Conservation (phyloP, 1,284 basidiomycete species). For the Ceratobasidium sp. region DNA sequence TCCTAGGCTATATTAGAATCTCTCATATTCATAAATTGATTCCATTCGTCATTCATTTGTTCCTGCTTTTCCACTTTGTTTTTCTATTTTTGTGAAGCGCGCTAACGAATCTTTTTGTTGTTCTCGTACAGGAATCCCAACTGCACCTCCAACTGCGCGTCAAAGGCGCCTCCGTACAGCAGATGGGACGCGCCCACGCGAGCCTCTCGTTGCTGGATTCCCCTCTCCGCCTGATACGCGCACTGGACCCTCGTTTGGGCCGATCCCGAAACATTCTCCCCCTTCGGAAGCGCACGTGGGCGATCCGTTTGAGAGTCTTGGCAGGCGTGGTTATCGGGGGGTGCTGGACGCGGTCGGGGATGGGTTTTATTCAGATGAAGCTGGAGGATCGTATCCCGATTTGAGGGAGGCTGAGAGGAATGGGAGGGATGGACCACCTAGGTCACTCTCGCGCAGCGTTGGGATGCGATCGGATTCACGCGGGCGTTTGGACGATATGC, state of each 20-base stretch:
- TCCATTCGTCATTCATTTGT: background rate
- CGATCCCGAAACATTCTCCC: constrained; percentile 20
- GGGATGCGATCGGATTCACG: background rate
- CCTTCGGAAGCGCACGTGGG: constrained; percentile 13
- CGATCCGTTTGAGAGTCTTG: constrained; percentile 23
- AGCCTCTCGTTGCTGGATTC: constrained; percentile 26
- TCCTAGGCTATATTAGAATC: background rate
- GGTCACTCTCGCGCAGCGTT: constrained; percentile 2
- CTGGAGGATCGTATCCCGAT: background rate
- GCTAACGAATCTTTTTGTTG: background rate
- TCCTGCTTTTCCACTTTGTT: background rate
- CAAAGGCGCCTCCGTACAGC: constrained; percentile 35
- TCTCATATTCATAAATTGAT: background rate
- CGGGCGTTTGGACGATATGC: background rate
- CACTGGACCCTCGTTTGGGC: constrained; percentile 26
- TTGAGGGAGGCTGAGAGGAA: no score
- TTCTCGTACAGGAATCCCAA: constrained; percentile 30
- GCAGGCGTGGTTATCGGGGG: constrained; percentile 30
- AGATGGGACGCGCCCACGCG: constrained; percentile 33
- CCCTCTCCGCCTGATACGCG: background rate
- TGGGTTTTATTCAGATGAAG: constrained; percentile 38
- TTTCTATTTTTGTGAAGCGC: background rate
- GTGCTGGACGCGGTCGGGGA: constrained; percentile 33
- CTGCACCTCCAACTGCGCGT: constrained; percentile 9
- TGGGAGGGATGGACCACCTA: background rate